Evolutionary conservation across 208 protist genomes (phyloP), one percentile per base, ranked within the genome.

Genomic region (Acanthamoeba triangularis): DNA sequence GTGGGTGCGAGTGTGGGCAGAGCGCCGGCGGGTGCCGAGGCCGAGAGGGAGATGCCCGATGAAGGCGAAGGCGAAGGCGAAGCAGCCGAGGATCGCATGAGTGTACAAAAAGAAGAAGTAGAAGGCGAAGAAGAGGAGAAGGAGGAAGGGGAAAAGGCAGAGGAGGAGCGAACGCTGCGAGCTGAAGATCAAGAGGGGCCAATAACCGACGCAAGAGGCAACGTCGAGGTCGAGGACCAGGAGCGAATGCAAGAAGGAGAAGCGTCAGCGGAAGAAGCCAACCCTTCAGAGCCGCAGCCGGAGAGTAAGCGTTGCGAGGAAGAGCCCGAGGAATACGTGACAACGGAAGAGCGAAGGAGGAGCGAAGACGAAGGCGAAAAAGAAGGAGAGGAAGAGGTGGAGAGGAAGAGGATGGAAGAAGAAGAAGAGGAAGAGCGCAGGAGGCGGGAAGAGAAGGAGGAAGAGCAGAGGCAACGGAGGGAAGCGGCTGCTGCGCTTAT

Each of bases 351-450:
- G 33, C 28, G 10, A 2, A 11, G 14, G 61, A 67, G 61, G 61
- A 67, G 52, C 28, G 61, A 67, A 23, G 28, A 30, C 25, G 61
- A 67, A 30, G 61, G 11, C 0, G 23, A 67, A 35, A 35, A 67
- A 23, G 28, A 67, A 30, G 7, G 11, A 59, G 25, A 23, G 3
- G 61, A 8, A 7, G 61, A 25, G 7, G 28, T 33, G 28, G 61
- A 25, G 61, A 33, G 28, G 61, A 8, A 67, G 61, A 14, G 61
- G 25, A 47, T 8, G 4, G n/a, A 76, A 13, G n/a, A 10, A 20
- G 30, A 35, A 25, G 72, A 85, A 59, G 76, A 85, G n/a, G 41
- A 85, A 85, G 78, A 85, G 78, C n/a, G 20, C 10, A 20, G 20
- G 8, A 85, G 18, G 44, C 54, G 61, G 78, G 78, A 59, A 33